These are phyloP conservation scores for Spencermartinsiella europaea DNA, from an alignment of 805 yeast genomes.

Conservation along the genomic window DNA sequence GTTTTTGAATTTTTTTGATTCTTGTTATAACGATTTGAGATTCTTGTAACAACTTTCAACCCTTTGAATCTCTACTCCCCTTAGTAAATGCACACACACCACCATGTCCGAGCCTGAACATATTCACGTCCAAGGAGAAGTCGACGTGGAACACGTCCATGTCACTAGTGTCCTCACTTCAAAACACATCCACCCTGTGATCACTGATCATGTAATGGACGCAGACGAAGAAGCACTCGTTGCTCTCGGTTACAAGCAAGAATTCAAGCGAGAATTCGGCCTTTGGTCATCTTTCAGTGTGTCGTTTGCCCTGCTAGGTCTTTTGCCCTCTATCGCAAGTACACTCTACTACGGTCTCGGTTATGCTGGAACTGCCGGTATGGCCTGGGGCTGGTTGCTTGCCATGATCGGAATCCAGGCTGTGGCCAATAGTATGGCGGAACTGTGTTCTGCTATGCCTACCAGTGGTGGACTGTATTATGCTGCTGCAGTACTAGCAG, in stretches of 20 bases:
- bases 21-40: no score
- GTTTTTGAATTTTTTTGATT: no score
- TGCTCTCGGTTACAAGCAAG: slow-evolving; percentile 53
- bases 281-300: slow-evolving; percentile 56
- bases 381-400: slow-evolving; percentile 58
- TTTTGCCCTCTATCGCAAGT: slow-evolving; percentile 61
- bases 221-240: slow-evolving; percentile 24
- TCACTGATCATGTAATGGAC: slow-evolving; percentile 20
- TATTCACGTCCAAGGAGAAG: slow-evolving; percentile 19
- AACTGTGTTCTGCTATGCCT: slow-evolving; percentile 60
- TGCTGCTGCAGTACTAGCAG: slow-evolving; percentile 58
- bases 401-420: slow-evolving; percentile 51
- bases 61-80: no score
- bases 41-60: no score
- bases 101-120: no score
- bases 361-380: slow-evolving; percentile 58
- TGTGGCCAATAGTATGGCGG: slow-evolving; percentile 59
- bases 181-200: slow-evolving; percentile 19
- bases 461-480: slow-evolving; percentile 66
- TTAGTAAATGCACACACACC: no score
- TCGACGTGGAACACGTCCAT: slow-evolving; percentile 16
- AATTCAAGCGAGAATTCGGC: slow-evolving; percentile 56
- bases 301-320: slow-evolving; percentile 60
- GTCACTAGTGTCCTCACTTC: slow-evolving; percentile 16
- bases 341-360: slow-evolving; percentile 55